Conservation (phyloP, 2,329 filamentous ascomycete species). For the Sporothrix phasma region DNA sequence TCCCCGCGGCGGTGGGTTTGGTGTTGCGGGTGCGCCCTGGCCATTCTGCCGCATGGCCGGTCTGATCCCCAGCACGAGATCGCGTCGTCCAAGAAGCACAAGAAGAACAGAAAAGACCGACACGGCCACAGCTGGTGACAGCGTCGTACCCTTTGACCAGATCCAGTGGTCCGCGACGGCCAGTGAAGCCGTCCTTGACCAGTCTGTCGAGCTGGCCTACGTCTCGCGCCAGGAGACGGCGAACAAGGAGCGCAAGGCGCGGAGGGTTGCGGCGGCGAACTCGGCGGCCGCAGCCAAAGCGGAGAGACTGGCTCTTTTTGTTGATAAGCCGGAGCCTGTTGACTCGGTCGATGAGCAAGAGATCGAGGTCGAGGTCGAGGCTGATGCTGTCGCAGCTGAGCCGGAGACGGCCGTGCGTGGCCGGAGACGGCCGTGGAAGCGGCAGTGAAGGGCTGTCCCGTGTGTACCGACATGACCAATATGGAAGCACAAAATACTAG, state of each 20-base stretch:
- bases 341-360: no score
- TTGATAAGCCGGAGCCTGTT: neutral
- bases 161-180: constrained; percentile 20
- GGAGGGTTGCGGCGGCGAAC: neutral
- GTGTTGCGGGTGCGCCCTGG: constrained; percentile 26
- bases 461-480: no score
- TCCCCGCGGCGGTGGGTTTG: constrained; percentile 23
- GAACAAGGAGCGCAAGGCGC: neutral
- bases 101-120: neutral
- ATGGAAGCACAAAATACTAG: neutral
- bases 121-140: neutral
- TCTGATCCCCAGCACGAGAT: constrained; percentile 19
- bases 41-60: constrained; percentile 28
- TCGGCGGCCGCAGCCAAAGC: neutral
- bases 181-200: constrained; percentile 11
- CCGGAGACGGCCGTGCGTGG: neutral
- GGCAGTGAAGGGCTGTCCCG: neutral
- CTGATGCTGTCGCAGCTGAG: neutral
- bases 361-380: no score
- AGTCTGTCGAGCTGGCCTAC: constrained; percentile 14
- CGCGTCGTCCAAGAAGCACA: neutral
- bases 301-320: neutral
- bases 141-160: constrained; percentile 29
- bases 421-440: constrained; percentile 12
- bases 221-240: constrained; percentile 11